Evolutionary conservation across 805 yeast genomes (phyloP), one percentile per base, ranked within the genome.

Genomic region (Lachancea fermentati): DNA sequence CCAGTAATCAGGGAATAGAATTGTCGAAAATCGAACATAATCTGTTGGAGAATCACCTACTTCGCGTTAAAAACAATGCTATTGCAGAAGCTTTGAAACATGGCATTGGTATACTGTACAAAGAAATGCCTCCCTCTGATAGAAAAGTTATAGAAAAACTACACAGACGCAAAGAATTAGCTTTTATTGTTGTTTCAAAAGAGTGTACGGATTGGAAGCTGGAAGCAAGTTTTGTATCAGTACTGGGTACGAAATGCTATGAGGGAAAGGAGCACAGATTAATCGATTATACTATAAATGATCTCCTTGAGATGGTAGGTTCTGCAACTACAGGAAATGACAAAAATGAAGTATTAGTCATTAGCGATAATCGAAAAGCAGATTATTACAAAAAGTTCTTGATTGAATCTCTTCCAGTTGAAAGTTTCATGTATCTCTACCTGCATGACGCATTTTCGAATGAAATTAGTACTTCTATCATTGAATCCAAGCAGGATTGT

Each of bases 331-430:
- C 49, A 13, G 29, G 30, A 13, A 49, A 53, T 4, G 45, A 49
- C 2, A 47, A 41, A 4, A 50, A 45, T 2, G 63, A 58, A 22
- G 82, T 72, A 1, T 48, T 75, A 26, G 65, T 91, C 4, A 67
- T 79, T 43, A 81, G 96, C 0, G 73, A 72, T 35, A 47, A 71
- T 0, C 54, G 77, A 2, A 78, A 72, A 49, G 63, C 75, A 18
- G 73, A 70, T 1, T 89, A 83, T 54, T 87, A 84, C 58, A 75
- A 71, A 39, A 78, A 79, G 52, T 85, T 89, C 55, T 55, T 93
- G 37, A 69, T 66, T 12, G 86, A 83, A 45, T 76, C 95, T 0
- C 58, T 87, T 9, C 97, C 97, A 0, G 67, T 87, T 19, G 98
- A 94, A 59, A 86, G 96, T 62, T 76, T 72, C 50, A 55, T 88